A percentile compares a stretch with the other conserved stretches of the same genome.
phyloP scores from a whole-genome alignment of 179 eudicot species.

The Patellifolia procumbens region DNA sequence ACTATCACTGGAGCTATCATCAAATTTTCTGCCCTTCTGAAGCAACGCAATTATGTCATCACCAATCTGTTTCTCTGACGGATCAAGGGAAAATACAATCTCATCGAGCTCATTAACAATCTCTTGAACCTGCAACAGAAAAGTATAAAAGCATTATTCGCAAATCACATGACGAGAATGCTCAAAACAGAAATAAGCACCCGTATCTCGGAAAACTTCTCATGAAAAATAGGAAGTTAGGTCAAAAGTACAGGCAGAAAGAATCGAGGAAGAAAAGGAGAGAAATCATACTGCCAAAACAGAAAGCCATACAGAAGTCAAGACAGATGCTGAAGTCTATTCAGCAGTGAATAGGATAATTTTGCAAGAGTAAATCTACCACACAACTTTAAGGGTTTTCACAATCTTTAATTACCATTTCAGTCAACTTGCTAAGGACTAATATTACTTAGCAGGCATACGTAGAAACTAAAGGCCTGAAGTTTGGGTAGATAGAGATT shows the following conservation, averaged over 20 bases:
- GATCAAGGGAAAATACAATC: constrained; percentile 74
- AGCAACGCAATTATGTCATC: constrained; percentile 81
- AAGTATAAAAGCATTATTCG: neutral
- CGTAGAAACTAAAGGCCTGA: neutral
- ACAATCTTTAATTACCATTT: neutral
- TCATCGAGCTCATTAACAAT: constrained; percentile 65
- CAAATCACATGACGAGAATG: neutral
- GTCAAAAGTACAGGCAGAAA: neutral
- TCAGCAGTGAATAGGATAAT: neutral
- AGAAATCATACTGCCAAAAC: neutral
- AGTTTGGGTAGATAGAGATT: neutral
- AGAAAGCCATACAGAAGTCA: neutral
- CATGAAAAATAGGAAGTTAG: neutral
- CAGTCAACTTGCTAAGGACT: neutral
- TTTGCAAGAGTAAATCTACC: neutral
- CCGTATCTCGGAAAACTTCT: neutral
- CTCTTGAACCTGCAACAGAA: constrained; percentile 54
- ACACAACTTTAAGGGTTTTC: neutral
- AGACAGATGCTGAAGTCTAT: neutral
- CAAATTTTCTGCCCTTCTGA: constrained; percentile 84
- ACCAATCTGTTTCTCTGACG: constrained; percentile 81
- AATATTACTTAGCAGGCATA: neutral
- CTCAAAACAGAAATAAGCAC: neutral
- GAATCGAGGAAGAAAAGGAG: neutral
- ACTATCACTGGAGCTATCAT: constrained; percentile 57